phyloP scores from a whole-genome alignment of 1,139 yeast genomes.

The Protomyces macrosporus region DNA sequence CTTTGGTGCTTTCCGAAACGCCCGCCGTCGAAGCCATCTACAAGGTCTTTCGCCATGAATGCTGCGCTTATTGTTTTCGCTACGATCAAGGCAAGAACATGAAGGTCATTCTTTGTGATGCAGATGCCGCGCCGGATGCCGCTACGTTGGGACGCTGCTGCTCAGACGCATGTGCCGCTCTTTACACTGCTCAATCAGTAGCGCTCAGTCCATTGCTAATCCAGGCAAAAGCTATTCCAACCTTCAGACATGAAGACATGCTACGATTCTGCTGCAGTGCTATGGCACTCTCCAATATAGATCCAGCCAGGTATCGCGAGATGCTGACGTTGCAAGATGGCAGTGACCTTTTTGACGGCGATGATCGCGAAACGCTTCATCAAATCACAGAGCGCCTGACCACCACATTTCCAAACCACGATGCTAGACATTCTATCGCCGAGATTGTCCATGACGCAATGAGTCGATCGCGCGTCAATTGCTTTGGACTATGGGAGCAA shows the following conservation, averaged over 20 bases:
- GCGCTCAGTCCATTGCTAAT: not conserved
- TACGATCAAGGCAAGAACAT: slow-evolving; percentile 49
- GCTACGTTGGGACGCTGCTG: not conserved
- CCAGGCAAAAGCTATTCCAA: not conserved
- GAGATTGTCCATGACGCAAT: slow-evolving; percentile 45
- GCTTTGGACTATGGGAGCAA: slow-evolving; percentile 67
- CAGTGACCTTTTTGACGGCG: slow-evolving; percentile 37
- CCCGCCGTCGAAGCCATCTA: slow-evolving; percentile 50
- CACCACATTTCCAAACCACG: not conserved
- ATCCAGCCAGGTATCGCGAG: slow-evolving; percentile 36
- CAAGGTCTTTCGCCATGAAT: slow-evolving; percentile 59
- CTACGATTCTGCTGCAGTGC: slow-evolving; percentile 52
- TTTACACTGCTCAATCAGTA: not conserved
- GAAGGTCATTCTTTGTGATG: slow-evolving; percentile 40
- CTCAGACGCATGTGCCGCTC: not conserved
- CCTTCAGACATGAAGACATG: slow-evolving; percentile 41
- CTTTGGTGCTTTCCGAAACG: slow-evolving; percentile 42
- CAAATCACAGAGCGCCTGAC: slow-evolving; percentile 37
- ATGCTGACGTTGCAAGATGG: slow-evolving; percentile 37
- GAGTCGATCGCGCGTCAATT: slow-evolving; percentile 65
- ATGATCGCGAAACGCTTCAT: slow-evolving; percentile 30
- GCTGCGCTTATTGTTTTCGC: slow-evolving; percentile 53
- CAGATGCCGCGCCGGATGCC: slow-evolving; percentile 21
- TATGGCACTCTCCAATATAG: slow-evolving; percentile 44
- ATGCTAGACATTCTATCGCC: not conserved